phyloP scores from a whole-genome alignment of 495 filamentous ascomycete species.

The Lophiotrema nucula region DNA sequence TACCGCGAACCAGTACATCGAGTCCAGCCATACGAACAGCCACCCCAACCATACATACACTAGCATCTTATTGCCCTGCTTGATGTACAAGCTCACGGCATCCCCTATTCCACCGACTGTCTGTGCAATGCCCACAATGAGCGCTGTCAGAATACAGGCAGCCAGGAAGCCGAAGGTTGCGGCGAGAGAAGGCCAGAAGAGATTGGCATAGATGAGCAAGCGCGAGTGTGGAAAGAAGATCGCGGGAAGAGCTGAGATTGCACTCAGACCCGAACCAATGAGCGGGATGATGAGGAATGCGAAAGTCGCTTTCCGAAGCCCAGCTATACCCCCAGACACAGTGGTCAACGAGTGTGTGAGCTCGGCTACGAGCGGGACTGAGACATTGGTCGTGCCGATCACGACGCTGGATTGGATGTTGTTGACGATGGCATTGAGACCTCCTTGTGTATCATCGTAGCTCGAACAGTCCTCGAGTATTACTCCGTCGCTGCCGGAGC shows the following conservation, averaged over 20 bases:
- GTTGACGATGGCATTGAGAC: neutral
- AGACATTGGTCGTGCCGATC: conserved; percentile 17
- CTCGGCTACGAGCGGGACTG: conserved; percentile 3
- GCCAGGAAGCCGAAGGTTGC: neutral
- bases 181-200: neutral
- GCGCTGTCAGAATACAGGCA: neutral
- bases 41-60: conserved; percentile 13
- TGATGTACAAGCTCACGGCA: neutral
- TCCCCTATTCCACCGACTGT: neutral
- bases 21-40: neutral
- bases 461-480: neutral
- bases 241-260: neutral
- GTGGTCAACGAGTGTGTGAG: neutral
- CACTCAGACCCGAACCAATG: conserved; percentile 1
- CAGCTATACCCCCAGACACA: neutral
- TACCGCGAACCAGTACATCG: conserved; percentile 11
- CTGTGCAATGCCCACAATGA: neutral
- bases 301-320: neutral
- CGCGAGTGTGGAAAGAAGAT: conserved; percentile 1
- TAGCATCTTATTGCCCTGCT: conserved; percentile 1
- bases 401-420: conserved; percentile 9
- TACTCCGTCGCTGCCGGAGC: too few relatives aligned
- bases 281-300: conserved; percentile 13
- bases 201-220: conserved; percentile 3
- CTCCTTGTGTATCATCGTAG: conserved; percentile 3